Evolutionary conservation across 1,284 basidiomycete species (phyloP), one percentile per base, ranked within the genome.

Genomic region (Bondarzewia mesenterica): DNA sequence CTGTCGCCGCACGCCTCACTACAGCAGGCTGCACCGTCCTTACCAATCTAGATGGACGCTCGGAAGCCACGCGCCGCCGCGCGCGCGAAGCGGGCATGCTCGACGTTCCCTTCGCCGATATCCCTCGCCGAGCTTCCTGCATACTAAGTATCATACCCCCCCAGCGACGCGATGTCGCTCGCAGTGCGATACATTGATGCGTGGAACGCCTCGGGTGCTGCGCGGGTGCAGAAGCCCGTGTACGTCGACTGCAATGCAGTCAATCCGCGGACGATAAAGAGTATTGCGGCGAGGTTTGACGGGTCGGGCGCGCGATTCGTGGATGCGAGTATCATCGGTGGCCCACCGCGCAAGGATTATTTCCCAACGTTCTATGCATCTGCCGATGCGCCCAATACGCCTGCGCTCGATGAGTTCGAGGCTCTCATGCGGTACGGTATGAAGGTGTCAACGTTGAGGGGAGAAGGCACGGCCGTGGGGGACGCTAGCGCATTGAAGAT

Each of bases 211-310:
- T 15, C 36, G 7, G 20, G 27, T 20, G 25, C 63, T 27, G 53
- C 54, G 18, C 25, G 37, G 41, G 42, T 51, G 22, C 41, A 46
- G 22, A 50, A 21, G 52, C 54, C 67, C 5, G 55, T 72, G 23
- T 81, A 75, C 57, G 77, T 66, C n/a, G 79, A 81, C 57, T 80
- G 77, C 57, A 82, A 82, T 51, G 77, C 78, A 5, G 70, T 81
- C 40, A 78, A 66, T 57, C 74, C 77, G 1, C 63, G 65, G 50
- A 76, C 75, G 7, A 71, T 70, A 45, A 72, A 73, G 57, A 60
- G 54, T 25, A 77, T 82, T 39, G 70, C 72, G 5, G 57, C 52
- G 18, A 58, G 77, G 23, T 78, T 82, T 53, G 44, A 55, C 6
- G 65, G 60, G 4, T 66, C 65, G 3, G 53, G 61, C 3, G 64